Conservation (phyloP, 78 protist genomes). For the Dictyostelium intermedium region DNA sequence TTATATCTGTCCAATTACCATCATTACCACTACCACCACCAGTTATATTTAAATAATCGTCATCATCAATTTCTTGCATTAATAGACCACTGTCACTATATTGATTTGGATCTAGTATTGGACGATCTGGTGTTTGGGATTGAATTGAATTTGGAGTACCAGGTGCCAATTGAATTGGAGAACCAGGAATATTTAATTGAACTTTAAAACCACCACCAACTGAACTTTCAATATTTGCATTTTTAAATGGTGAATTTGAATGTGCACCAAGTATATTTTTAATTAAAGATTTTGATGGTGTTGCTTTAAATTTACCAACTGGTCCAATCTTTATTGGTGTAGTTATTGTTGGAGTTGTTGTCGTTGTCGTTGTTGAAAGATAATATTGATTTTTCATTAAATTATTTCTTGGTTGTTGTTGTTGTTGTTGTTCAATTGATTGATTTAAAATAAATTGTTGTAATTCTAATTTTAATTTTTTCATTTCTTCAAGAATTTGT, state of each 20-base stretch:
- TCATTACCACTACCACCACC: neutral
- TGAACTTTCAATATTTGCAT: neutral
- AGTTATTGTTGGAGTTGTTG: neutral
- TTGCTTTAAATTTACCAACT: neutral
- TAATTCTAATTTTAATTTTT: constrained; percentile 12
- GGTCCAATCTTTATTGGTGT: neutral
- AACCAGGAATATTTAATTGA: constrained; percentile 17
- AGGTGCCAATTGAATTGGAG: constrained; percentile 21
- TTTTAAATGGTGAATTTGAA: constrained; percentile 4
- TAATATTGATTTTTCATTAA: neutral
- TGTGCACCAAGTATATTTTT: neutral
- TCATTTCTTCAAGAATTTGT: constrained; percentile 25
- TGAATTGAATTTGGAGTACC: constrained; percentile 15
- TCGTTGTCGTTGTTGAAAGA: neutral
- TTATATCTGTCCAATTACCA: neutral
- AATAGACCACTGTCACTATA: constrained; percentile 32
- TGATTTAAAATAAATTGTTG: neutral
- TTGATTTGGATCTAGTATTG: constrained; percentile 23
- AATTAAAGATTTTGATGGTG: neutral
- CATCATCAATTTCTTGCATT: constrained; percentile 36
- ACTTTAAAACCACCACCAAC: neutral
- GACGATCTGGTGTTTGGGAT: constrained; percentile 32
- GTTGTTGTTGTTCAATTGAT: neutral
- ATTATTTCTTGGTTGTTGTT: neutral
- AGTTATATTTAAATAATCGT: neutral